phyloP scores from a whole-genome alignment of 306 rosid species.

The Corylus avellana region DNA sequence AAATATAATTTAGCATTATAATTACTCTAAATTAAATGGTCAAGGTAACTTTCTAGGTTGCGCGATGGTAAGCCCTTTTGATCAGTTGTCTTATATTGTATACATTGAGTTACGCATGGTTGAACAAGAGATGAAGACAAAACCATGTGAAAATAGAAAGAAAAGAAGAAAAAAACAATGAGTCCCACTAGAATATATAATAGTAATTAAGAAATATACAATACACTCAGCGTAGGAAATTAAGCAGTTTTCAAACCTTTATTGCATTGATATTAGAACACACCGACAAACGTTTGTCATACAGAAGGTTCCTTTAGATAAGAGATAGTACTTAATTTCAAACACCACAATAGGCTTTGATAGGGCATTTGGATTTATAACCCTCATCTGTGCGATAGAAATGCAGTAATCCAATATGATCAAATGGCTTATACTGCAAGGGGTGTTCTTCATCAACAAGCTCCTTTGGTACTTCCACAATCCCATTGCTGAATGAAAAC shows the following conservation, averaged over 20 bases:
- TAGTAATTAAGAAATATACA: too few species aligned
- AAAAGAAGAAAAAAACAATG: too few species aligned
- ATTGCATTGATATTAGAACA: neutral
- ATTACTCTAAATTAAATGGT: too few species aligned
- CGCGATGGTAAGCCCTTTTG: too few species aligned
- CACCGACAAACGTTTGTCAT: neutral
- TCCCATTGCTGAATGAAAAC: conserved; percentile 63
- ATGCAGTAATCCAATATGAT: conserved; percentile 55
- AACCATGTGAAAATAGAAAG: too few species aligned
- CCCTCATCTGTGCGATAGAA: conserved; percentile 33
- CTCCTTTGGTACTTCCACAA: conserved; percentile 53
- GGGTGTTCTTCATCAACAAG: conserved; percentile 67
- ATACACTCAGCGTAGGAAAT: too few species aligned
- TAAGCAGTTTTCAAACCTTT: neutral
- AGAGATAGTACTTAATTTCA: conserved; percentile 1
- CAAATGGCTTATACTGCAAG: conserved; percentile 56
- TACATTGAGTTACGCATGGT: too few species aligned
- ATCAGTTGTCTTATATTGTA: too few species aligned
- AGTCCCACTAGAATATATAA: too few species aligned
- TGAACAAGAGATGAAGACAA: too few species aligned
- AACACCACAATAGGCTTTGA: conserved; percentile 42
- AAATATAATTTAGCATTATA: too few species aligned
- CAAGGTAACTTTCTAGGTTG: too few species aligned
- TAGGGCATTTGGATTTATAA: conserved; percentile 28
- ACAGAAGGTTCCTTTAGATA: neutral